These are phyloP conservation scores for Sisymbrium irio DNA, from an alignment of 345 rosid genomes.

Conservation along the genomic window DNA sequence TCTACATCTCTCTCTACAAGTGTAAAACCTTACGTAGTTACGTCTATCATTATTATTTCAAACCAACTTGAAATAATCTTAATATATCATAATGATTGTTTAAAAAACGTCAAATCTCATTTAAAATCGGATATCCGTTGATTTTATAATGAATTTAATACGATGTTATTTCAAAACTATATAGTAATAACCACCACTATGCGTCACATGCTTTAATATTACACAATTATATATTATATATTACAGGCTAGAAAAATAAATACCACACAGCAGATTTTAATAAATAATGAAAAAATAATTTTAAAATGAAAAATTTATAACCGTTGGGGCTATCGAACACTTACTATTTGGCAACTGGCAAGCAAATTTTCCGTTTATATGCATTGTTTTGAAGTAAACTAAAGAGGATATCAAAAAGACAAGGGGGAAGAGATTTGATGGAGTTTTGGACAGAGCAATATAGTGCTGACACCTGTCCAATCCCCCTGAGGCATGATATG, in stretches of 20 bases:
- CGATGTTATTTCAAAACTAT: not conserved
- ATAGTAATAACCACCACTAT: not conserved
- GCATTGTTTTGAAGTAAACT: not conserved
- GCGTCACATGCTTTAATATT: too few relatives aligned
- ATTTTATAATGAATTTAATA: not conserved
- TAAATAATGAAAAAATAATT: not conserved
- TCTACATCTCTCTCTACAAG: not conserved
- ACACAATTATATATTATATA: too few relatives aligned
- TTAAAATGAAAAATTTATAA: not conserved
- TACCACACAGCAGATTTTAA: too few relatives aligned
- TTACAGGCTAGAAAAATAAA: too few relatives aligned
- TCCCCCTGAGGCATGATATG: constrained; percentile 24
- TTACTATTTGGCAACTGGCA: not conserved
- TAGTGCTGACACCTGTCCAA: constrained; percentile 27
- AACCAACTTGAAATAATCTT: not conserved
- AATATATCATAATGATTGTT: not conserved
- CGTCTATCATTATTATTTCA: not conserved
- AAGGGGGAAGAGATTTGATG: not conserved
- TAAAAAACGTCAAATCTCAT: too few relatives aligned
- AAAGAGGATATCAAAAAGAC: constrained; percentile 12
- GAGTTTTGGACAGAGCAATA: constrained; percentile 26
- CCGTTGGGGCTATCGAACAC: not conserved
- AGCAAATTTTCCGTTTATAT: constrained; percentile 6
- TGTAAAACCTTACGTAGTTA: not conserved
- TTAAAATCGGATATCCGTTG: not conserved